Base-by-base conservation (phyloP, 2,329 filamentous ascomycete species). In the Dactylellina drechsleri region DNA sequence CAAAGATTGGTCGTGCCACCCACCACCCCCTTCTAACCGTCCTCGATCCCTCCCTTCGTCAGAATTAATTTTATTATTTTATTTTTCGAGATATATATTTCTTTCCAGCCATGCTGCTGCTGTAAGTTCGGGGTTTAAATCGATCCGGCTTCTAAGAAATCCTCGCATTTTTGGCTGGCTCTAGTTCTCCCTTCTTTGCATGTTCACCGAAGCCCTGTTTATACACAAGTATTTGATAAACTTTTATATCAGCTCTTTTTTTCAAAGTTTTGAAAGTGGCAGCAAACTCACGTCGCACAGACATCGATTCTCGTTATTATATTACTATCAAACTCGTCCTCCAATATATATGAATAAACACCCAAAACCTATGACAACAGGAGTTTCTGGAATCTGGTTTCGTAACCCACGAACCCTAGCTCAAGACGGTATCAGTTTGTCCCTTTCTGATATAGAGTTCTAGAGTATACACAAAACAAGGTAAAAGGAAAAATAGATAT, bases 301-400 rank as follows among this genome's bases (percentile, higher is more conserved):
- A 36, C 10, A 36, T 7, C 31, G 10, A 36, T 7, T 36, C 31
- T 36, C 10, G 31, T 8, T 36, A 7, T 36, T 36, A 7, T 7
- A 7, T 2, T 8, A 36, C 10, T 36, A 36, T 36, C 31, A 36
- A 10, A 10, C 10, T 36, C 6, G 5, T 36, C 31, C 6, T 36
- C 31, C 31, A 36, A 36, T 36, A 36, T 3, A 36, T 7, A 10
- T 5, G 6, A 36, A 10, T 10, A 36, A 52, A 20, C 23, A 2
- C 5, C 5, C 12, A 13, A 3, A 13, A 7, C 15, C 16, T 54
- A 28, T 12, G 26, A n/a, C 52, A 16, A 50, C 52, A 49, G 57
- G 28, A n/a, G 58, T 26, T 70, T 70, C 49, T 49, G 66, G 66
- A 16, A 62, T 70, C 43, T 36, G 10, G 31, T 36, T 36, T 36